Evolutionary conservation across 1,284 basidiomycete genomes (phyloP).

Genomic region (Cryptococcus sp.): DNA sequence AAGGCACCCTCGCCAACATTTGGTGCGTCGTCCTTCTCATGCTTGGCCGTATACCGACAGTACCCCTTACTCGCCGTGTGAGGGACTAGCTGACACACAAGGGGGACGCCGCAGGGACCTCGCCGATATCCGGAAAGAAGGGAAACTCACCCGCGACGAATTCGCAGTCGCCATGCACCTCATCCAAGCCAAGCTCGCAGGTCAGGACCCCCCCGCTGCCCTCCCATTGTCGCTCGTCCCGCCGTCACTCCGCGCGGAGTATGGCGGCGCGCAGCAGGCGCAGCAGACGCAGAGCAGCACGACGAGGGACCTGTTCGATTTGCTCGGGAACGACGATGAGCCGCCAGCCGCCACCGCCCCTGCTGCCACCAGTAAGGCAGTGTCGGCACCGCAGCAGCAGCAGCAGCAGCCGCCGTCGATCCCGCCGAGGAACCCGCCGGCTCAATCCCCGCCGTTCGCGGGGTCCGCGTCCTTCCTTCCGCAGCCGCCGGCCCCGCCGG

Average conservation of each 20-base stretch:
- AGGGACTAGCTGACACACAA: slow-evolving; percentile 5
- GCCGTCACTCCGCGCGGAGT: slow-evolving; percentile 53
- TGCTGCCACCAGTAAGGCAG: slow-evolving; percentile 8
- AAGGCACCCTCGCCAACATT: slow-evolving; percentile 78
- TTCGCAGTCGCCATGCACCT: slow-evolving; percentile 97
- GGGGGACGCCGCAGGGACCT: slow-evolving; percentile 67
- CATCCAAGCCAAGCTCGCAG: slow-evolving; percentile 81
- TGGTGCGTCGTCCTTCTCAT: slow-evolving; percentile 61
- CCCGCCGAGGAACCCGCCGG: slow-evolving; percentile 1
- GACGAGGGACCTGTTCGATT: slow-evolving; percentile 48
- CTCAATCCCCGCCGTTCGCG: slow-evolving; percentile 4
- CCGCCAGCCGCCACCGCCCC: slow-evolving; percentile 17
- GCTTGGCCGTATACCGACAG: background rate
- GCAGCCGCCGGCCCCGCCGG: slow-evolving; percentile 31
- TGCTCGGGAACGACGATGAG: slow-evolving; percentile 42
- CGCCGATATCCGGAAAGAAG: slow-evolving; percentile 84
- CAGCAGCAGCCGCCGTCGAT: slow-evolving; percentile 8
- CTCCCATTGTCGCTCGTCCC: slow-evolving; percentile 77
- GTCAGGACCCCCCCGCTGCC: slow-evolving; percentile 70
- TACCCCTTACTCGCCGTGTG: too few relatives aligned
- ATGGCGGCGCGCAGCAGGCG: slow-evolving; percentile 22
- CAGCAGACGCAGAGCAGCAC: slow-evolving; percentile 24
- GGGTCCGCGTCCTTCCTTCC: slow-evolving; percentile 20
- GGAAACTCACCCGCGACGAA: slow-evolving; percentile 81
- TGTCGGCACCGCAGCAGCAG: slow-evolving; percentile 5